Conservation (phyloP, 345 rosid species). For the Durio zibethinus region DNA sequence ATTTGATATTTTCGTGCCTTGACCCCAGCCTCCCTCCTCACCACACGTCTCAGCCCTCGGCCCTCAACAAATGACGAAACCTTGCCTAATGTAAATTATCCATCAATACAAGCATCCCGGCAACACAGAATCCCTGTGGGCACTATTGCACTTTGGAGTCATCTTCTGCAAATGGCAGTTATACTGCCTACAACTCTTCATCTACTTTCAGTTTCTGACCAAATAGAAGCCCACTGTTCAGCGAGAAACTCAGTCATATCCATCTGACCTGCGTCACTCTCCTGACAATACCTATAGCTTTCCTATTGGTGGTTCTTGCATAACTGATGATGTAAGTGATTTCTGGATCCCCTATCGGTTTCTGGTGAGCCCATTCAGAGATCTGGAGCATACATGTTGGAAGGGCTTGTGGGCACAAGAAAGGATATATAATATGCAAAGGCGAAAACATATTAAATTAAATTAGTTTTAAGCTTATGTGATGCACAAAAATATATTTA, state of each 20-base stretch:
- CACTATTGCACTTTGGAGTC: conserved; percentile 63
- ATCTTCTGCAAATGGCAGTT: conserved; percentile 42
- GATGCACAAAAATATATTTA: no score
- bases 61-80: no score
- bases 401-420: no score
- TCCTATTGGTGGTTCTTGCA: conserved; percentile 64
- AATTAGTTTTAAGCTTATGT: no score
- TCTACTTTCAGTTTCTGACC: conserved; percentile 47
- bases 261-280: conserved; percentile 39
- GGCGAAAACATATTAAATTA: no score
- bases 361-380: no score
- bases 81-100: neutral
- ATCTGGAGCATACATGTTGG: no score
- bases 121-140: conserved; percentile 34
- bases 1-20: no score
- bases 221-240: conserved; percentile 44
- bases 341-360: no score
- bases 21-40: no score
- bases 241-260: conserved; percentile 46
- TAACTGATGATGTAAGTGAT: conserved; percentile 64
- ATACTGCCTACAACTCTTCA: conserved; percentile 35
- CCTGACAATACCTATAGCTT: conserved; percentile 57
- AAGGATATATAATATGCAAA: no score
- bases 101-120: conserved; percentile 36
- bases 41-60: no score